phyloP scores from a whole-genome alignment of 495 filamentous ascomycete genomes.

The Delitschia confertaspora region DNA sequence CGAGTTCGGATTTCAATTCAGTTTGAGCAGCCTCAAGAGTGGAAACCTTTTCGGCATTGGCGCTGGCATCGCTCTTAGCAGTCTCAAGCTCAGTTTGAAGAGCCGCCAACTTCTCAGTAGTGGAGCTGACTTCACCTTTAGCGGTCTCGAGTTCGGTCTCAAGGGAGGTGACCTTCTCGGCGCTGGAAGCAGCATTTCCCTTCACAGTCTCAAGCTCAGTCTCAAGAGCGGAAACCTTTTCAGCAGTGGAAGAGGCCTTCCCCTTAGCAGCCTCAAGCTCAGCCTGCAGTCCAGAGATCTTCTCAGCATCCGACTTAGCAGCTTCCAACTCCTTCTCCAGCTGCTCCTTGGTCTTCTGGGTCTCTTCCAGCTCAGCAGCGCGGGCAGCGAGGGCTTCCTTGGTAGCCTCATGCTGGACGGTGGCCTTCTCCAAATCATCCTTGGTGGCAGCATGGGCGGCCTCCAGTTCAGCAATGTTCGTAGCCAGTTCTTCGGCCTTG shows the following conservation, averaged over 20 bases:
- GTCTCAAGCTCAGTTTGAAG: conserved; percentile 3
- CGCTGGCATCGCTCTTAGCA: not conserved
- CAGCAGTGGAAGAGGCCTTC: conserved; percentile 4
- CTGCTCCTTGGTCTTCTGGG: conserved; percentile 1
- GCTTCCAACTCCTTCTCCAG: not conserved
- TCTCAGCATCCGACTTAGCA: not conserved
- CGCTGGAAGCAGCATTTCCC: conserved; percentile 1
- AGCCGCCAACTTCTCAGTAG: conserved; percentile 1
- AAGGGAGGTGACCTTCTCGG: too few species aligned
- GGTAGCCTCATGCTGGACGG: not conserved
- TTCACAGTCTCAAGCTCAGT: not conserved
- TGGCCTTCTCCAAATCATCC: conserved; percentile 3
- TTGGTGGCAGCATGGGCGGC: not conserved
- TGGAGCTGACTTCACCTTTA: too few species aligned
- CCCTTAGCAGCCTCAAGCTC: conserved; percentile 9
- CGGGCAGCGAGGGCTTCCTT: conserved; percentile 1
- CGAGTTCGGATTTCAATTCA: conserved; percentile 3
- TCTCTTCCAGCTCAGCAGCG: conserved; percentile 1
- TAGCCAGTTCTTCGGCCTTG: not conserved
- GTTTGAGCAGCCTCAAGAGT: not conserved
- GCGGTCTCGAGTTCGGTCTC: too few species aligned
- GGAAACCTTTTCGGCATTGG: conserved; percentile 6
- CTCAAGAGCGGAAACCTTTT: not conserved
- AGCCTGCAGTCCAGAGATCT: conserved; percentile 1
- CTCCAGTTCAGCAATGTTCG: not conserved